Evolutionary conservation across 208 protist species (phyloP).

Genomic region (Trypanosomatidae sp.): DNA sequence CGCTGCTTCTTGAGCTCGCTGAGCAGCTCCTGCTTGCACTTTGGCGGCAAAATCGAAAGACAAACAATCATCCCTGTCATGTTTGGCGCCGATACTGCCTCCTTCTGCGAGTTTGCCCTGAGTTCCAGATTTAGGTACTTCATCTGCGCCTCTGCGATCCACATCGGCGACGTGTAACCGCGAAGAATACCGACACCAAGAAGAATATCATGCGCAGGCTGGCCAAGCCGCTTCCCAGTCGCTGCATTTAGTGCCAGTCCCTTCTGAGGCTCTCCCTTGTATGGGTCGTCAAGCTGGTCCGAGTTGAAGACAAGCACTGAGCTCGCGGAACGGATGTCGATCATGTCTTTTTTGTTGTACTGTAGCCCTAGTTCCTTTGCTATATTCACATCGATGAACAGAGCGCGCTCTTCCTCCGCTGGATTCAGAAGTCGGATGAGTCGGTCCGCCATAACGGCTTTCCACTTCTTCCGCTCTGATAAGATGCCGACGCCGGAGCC

Average conservation of each 20-base stretch:
- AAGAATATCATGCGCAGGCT: slow-evolving; percentile 89
- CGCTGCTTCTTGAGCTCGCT: slow-evolving; percentile 51
- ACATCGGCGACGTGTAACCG: slow-evolving; percentile 89
- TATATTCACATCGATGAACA: slow-evolving; percentile 76
- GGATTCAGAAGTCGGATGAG: slow-evolving; percentile 71
- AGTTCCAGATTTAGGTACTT: slow-evolving; percentile 85
- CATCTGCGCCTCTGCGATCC: slow-evolving; percentile 77
- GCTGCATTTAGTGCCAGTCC: slow-evolving; percentile 78
- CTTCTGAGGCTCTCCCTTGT: slow-evolving; percentile 82
- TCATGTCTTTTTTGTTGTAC: slow-evolving; percentile 50
- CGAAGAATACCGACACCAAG: slow-evolving; percentile 82
- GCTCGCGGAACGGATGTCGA: slow-evolving; percentile 77
- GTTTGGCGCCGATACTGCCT: slow-evolving; percentile 68
- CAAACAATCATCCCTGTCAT: slow-evolving; percentile 85
- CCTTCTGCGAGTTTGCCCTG: slow-evolving; percentile 17
- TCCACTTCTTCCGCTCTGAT: slow-evolving; percentile 83
- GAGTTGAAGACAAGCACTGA: slow-evolving; percentile 83
- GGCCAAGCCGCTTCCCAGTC: slow-evolving; percentile 84
- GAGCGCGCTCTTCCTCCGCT: slow-evolving; percentile 67
- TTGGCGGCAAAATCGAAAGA: slow-evolving; percentile 54
- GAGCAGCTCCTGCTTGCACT: slow-evolving; percentile 43
- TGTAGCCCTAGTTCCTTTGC: slow-evolving; percentile 50
- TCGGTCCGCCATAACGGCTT: slow-evolving; percentile 70
- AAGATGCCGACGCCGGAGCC: slow-evolving; percentile 87
- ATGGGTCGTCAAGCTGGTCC: slow-evolving; percentile 85